Base-by-base conservation (phyloP, 83 land plant species). In the Picea abies region DNA sequence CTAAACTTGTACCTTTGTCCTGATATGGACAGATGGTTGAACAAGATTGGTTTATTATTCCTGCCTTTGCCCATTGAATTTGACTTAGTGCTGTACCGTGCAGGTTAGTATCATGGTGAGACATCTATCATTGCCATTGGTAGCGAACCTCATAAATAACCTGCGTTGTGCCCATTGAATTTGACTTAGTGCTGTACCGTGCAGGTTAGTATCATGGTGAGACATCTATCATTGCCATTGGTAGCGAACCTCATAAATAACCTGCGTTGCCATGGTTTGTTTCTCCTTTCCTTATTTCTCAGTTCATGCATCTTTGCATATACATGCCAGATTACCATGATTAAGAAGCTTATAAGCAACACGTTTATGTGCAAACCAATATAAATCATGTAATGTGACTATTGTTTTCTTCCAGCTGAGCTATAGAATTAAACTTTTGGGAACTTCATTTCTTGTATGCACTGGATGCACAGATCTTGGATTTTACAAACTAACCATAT, bases 31-130 rank as follows among this genome's bases (percentile, higher is more conserved):
- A 41, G 6, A 41, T 49, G 52, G 52, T 49, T 49, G 52, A 49
- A 49, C 52, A 49, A 0, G 52, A 49, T 49, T 49, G 52, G 52
- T 49, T 66, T 66, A 22, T 8, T 66, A 19, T 25, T 77, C 39
- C 16, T 26, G 35, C 49, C 32, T 7, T 16, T 71, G 32, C 37
- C 73, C 37, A 56, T 37, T 75, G 47, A 32, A 56, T 60, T 12
- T 26, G 61, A 25, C 56, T 35, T 62, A 22, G 56, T 84, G 22
- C 60, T 35, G 73, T 41, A 60, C 39, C 75, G 85, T 60, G 58
- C 88, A 93, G 93, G 93, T 87, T 52, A 87, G 83, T 60, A 70
- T 71, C 47, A 64, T 93, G 84, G 19, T 93, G 67, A 89, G 93
- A 66, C 90, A 93, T 84, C 68, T 90, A 63, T 80, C 91, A 63